A percentile compares a stretch with the other conserved stretches of the same genome.
Conservation (phyloP, 306 rosid genomes). For the Pyrus pyrifolia region DNA sequence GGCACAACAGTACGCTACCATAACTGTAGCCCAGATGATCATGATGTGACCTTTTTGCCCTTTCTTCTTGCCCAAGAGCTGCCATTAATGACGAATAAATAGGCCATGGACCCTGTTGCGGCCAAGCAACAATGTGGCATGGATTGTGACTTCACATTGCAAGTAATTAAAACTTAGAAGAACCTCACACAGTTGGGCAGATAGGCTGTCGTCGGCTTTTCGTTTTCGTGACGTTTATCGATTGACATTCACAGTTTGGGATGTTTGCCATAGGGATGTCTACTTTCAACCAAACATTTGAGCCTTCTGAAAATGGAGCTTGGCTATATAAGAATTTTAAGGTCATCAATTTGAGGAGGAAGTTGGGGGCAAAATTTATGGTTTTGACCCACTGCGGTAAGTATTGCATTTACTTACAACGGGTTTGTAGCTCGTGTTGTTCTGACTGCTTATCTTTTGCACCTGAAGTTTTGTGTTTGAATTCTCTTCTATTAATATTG, state of each 20-base stretch:
- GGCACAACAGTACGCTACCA: not conserved
- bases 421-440: too few relatives aligned
- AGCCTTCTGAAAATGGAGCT: not conserved
- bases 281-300: not conserved
- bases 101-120: not conserved
- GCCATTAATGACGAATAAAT: constrained; percentile 1
- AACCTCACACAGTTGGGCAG: not conserved
- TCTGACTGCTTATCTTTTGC: too few relatives aligned
- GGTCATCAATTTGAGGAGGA: not conserved
- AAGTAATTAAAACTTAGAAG: not conserved
- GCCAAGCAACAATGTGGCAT: not conserved
- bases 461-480: too few relatives aligned
- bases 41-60: not conserved
- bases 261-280: not conserved
- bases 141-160: not conserved
- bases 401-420: too few relatives aligned
- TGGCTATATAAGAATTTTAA: not conserved
- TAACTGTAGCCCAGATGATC: not conserved
- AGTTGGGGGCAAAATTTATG: not conserved
- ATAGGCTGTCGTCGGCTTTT: not conserved
- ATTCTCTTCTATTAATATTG: not conserved
- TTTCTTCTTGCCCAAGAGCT: not conserved
- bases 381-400: not conserved
- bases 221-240: not conserved
- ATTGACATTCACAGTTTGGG: not conserved